A percentile compares a stretch with the other conserved stretches of the same genome.
Evolutionary conservation across 2,329 filamentous ascomycete species (phyloP).

Genomic region (Fusarium lateritium): DNA sequence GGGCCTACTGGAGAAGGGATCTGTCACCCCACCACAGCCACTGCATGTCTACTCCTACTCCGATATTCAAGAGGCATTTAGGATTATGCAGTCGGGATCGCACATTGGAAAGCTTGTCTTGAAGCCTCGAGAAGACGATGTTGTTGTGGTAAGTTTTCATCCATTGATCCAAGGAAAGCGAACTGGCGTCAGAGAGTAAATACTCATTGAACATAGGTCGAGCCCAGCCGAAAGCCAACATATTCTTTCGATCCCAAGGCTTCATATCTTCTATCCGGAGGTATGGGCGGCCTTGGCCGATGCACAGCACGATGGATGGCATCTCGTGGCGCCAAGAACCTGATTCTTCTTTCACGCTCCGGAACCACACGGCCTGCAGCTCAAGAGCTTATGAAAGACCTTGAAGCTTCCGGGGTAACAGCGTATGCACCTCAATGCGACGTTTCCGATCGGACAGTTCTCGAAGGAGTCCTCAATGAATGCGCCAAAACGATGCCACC

Average conservation of each 20-base stretch:
- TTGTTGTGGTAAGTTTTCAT: slow-evolving; percentile 3
- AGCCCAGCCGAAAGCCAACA: slow-evolving; percentile 1
- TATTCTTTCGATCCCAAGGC: slow-evolving; percentile 43
- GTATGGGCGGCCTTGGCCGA: slow-evolving; percentile 1
- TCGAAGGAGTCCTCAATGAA: slow-evolving; percentile 48
- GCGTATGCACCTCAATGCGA: slow-evolving; percentile 61
- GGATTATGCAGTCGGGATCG: slow-evolving; percentile 10
- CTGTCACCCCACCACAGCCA: slow-evolving; percentile 3
- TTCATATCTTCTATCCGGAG: slow-evolving; percentile 6
- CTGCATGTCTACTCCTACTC: slow-evolving; percentile 6
- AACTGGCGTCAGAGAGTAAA: neutral
- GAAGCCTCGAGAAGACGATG: neutral
- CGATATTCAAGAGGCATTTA: slow-evolving; percentile 10
- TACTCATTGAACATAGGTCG: slow-evolving; percentile 36
- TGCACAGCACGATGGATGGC: neutral
- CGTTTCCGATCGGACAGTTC: slow-evolving; percentile 57
- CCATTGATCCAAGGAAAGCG: neutral
- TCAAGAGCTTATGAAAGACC: slow-evolving; percentile 6
- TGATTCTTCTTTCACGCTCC: slow-evolving; percentile 1
- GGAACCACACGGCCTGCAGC: neutral
- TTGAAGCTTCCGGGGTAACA: slow-evolving; percentile 42
- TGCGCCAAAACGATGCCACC: slow-evolving; percentile 51
- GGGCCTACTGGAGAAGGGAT: neutral
- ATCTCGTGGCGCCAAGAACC: slow-evolving; percentile 1
- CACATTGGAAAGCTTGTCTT: slow-evolving; percentile 5